Evolutionary conservation across 2,329 filamentous ascomycete genomes (phyloP), one percentile per base, ranked within the genome.

Genomic region (Alternaria viburni): DNA sequence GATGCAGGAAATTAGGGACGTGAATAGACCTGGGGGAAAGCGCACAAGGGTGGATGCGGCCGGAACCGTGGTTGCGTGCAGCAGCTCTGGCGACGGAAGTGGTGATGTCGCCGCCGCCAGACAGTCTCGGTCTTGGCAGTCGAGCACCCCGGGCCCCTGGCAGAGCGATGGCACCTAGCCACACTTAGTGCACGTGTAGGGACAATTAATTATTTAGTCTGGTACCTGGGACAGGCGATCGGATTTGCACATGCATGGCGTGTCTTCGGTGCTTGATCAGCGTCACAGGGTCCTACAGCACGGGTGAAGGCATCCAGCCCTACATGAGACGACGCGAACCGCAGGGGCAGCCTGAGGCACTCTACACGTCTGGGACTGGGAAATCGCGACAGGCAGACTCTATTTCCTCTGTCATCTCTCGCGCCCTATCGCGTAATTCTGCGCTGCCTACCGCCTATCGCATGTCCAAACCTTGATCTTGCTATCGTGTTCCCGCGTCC

Each of bases 391-490:
- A 44, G 28, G 19, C 23, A 21, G 21, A 36, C 25, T 23, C 21
- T 19, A 47, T 26, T 44, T 46, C 46, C 13, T 46, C 36, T 5
- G 46, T 23, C 25, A 28, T 54, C 5, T 25, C 13, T 13, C 47
- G 13, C 9, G 23, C 21, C n/a, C 49, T 25, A 26, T 49, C 30
- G n/a, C 43, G 21, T 32, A 51, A 32, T 30, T 17, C 9, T 26
- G 43, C 36, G 30, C 45, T 54, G 4, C n/a, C n/a, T 45, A 26
- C 17, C 43, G 44, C 44, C 23, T 44, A 41, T 54, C 57, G 61
- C 63, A 44, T 26, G 26, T 21, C 19, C 43, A 61, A 66, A 58
- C 62, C 67, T 52, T 66, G 69, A 56, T 68, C 57, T 67, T 55
- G 57, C 28, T 49, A 25, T 47, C 26, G 26, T 41, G 43, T 47